Evolutionary conservation across 129 eudicot species (phyloP), one percentile per base, ranked within the genome.

Genomic region (Smallanthus sonchifolius): DNA sequence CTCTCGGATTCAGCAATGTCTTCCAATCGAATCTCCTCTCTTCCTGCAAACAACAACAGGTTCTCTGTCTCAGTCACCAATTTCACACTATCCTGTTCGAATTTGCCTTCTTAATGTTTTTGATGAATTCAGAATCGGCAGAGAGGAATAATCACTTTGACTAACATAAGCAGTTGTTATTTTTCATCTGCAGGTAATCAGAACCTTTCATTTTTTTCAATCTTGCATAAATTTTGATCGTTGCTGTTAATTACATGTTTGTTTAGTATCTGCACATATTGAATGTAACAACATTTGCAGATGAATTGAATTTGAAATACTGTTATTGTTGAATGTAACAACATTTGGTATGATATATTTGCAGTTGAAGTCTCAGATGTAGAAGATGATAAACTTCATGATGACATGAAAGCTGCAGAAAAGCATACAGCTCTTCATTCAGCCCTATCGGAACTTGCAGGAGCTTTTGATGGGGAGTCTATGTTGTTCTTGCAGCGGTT

Each of bases 401-500:
- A 84, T 55, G 89, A 89, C 63, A 59, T 61, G 69, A 76, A 83
- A 70, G 88, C 80, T 61, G 76, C 79, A 24, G 90, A 91, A 85
- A 95, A 88, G 81, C 92, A 87, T 71, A 72, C 87, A 15, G 96
- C 97, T 65, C 87, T 95, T 76, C 94, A 84, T 70, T 57, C 65
- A 56, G 99, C 99, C 57, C 80, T 95, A 66, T 87, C 90, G 32
- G 83, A 75, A 66, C 86, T 95, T 76, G 85, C 93, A 52, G 87
- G 87, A 61, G 92, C 89, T 70, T 91, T 91, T 87, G 83, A 91
- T 52, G 91, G 84, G 72, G 97, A 95, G 83, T 83, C 91, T 56
- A 86, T 82, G 96, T 70, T 89, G 82, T 92, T 91, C 61, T 81
- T 87, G 85, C 91, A 92, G 80, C 89, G 89, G 2, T 91, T 95